Evolutionary conservation across 2,329 filamentous ascomycete genomes (phyloP).

Genomic region (Colletotrichum liaoningense): DNA sequence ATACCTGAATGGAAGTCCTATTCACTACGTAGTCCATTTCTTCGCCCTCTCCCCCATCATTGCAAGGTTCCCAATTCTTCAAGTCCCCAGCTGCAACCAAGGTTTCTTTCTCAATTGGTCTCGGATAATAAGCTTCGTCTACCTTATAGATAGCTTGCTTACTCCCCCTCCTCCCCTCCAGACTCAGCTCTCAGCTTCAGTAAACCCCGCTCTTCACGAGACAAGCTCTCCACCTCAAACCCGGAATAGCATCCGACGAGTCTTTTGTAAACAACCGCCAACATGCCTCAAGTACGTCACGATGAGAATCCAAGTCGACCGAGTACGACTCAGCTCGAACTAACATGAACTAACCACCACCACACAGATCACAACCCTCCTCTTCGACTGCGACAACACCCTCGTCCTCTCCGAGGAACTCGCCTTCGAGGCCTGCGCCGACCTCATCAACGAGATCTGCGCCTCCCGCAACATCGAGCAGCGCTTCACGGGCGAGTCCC

Average conservation of each 20-base stretch:
- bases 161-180: not conserved
- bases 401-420: slow-evolving; percentile 92
- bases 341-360: not conserved
- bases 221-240: slow-evolving; percentile 1
- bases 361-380: slow-evolving; percentile 74
- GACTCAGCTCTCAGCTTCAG: not conserved
- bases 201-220: not conserved
- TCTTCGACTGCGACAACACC: slow-evolving; percentile 90
- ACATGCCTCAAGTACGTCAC: slow-evolving; percentile 47
- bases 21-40: not conserved
- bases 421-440: slow-evolving; percentile 91
- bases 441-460: slow-evolving; percentile 89
- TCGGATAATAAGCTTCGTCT: slow-evolving; percentile 9
- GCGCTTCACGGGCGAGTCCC: slow-evolving; percentile 81
- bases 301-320: not conserved
- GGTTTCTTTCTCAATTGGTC: slow-evolving; percentile 15
- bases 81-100: not conserved
- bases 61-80: not conserved
- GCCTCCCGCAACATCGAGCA: slow-evolving; percentile 70
- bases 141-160: not conserved
- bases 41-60: not conserved
- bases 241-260: not conserved
- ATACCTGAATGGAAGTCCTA: too few relatives aligned
- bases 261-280: slow-evolving; percentile 38
- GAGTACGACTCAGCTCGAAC: not conserved